These are phyloP conservation scores for Spathaspora sp. DNA, from an alignment of 805 yeast genomes.

Conservation along the genomic window DNA sequence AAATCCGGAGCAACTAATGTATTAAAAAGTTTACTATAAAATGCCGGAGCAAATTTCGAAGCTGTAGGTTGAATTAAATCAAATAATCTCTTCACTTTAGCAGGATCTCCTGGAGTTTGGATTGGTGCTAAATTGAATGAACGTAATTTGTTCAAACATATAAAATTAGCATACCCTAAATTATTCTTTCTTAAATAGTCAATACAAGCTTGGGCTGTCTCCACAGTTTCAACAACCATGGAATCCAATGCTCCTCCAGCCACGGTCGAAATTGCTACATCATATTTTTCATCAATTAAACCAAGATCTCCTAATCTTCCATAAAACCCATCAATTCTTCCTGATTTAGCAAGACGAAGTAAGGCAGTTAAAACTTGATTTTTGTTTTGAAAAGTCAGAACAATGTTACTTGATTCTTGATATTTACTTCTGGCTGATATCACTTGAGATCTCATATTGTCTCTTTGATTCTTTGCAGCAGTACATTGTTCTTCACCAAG, in stretches of 20 bases:
- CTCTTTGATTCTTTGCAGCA: constrained; percentile 46
- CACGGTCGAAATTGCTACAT: constrained; percentile 92
- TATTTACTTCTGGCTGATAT: constrained; percentile 56
- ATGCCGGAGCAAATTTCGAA: constrained; percentile 75
- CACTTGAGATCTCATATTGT: constrained; percentile 52
- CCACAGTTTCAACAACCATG: constrained; percentile 81
- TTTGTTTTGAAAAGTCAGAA: constrained; percentile 59
- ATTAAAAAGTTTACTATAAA: constrained; percentile 80
- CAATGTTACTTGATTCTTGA: constrained; percentile 61
- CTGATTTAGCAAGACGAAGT: constrained; percentile 66
- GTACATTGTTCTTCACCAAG: constrained; percentile 57
- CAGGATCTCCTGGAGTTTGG: constrained; percentile 60
- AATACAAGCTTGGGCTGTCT: constrained; percentile 59
- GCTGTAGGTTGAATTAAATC: constrained; percentile 74
- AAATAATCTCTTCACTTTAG: constrained; percentile 72
- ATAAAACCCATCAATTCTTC: constrained; percentile 79
- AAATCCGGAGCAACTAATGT: constrained; percentile 82
- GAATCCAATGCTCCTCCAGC: constrained; percentile 81
- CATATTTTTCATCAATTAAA: constrained; percentile 82
- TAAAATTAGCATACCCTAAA: constrained; percentile 86
- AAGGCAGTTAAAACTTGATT: constrained; percentile 71
- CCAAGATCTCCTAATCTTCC: constrained; percentile 94
- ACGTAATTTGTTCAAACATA: constrained; percentile 71
- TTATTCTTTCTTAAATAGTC: constrained; percentile 77
- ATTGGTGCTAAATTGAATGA: constrained; percentile 56